These are phyloP conservation scores for Salinomyces thailandicus DNA, from an alignment of 2,329 filamentous ascomycete species.

Conservation along the genomic window DNA sequence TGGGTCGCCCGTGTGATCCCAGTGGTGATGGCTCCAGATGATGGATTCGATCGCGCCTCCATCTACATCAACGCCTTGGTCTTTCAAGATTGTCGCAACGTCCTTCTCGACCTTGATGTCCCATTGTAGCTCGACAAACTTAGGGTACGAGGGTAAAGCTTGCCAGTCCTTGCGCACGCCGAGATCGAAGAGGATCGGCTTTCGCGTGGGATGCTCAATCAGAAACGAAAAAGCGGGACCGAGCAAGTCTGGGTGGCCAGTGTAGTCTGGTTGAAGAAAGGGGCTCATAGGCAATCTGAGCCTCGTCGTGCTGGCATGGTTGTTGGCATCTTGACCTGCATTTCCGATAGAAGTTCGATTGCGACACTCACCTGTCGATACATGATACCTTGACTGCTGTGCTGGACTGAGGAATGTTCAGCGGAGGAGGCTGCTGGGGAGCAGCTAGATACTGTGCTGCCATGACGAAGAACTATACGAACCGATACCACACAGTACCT, in stretches of 20 bases:
- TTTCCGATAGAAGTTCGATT: background rate
- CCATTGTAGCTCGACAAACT: constrained; percentile 22
- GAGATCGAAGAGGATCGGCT: constrained; percentile 38
- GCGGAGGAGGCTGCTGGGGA: constrained; percentile 22
- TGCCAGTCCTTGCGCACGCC: constrained; percentile 38
- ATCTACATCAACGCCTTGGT: constrained; percentile 30
- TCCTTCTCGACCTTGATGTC: constrained; percentile 34
- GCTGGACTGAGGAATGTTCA: constrained; percentile 25
- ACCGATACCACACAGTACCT: too few species aligned
- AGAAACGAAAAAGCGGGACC: constrained; percentile 39
- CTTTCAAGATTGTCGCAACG: constrained; percentile 32
- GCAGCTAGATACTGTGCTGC: constrained; percentile 11
- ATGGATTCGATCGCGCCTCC: constrained; percentile 25
- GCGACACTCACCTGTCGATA: constrained; percentile 24
- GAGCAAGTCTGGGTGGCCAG: constrained; percentile 27
- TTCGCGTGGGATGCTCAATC: constrained; percentile 36
- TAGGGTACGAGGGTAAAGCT: constrained; percentile 28
- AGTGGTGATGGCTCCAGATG: constrained; percentile 27
- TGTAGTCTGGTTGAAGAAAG: constrained; percentile 32
- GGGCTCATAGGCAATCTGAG: constrained; percentile 21
- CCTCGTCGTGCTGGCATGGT: constrained; percentile 25
- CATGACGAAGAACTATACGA: too few species aligned
- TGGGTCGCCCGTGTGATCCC: constrained; percentile 29
- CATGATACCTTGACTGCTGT: constrained; percentile 26
- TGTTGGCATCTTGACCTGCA: background rate